These are phyloP conservation scores for Gastrolobium bilobum DNA, from an alignment of 306 rosid species.

Conservation along the genomic window DNA sequence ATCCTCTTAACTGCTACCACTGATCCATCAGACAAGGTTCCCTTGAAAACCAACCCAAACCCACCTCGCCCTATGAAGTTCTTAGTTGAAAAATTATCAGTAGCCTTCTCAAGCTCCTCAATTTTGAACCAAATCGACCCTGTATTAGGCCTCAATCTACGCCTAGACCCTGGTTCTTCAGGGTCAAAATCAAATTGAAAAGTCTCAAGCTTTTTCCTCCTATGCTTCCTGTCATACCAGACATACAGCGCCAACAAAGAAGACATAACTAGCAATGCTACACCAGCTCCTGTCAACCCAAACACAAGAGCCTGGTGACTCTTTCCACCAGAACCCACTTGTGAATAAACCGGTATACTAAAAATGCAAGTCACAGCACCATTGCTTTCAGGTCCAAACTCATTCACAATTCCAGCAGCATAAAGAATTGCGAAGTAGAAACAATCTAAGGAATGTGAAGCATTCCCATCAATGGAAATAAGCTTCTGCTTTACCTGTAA, in stretches of 20 bases:
- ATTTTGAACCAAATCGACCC: slow-evolving; percentile 93
- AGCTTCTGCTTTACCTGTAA: slow-evolving; percentile 49
- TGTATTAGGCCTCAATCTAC: slow-evolving; percentile 81
- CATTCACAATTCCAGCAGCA: slow-evolving; percentile 89
- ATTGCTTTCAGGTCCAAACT: slow-evolving; percentile 78
- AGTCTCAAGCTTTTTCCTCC: slow-evolving; percentile 47
- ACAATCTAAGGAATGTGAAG: slow-evolving; percentile 64
- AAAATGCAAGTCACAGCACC: slow-evolving; percentile 72
- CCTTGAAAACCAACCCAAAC: slow-evolving; percentile 88
- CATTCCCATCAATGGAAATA: slow-evolving; percentile 66
- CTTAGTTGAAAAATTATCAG: slow-evolving; percentile 74
- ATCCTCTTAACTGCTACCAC: slow-evolving; percentile 85
- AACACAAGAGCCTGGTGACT: slow-evolving; percentile 67
- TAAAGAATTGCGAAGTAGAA: slow-evolving; percentile 73
- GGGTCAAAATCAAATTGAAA: slow-evolving; percentile 60
- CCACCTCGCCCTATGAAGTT: slow-evolving; percentile 95
- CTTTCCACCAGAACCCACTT: slow-evolving; percentile 53
- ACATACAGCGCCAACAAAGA: slow-evolving; percentile 70
- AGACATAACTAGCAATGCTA: slow-evolving; percentile 67
- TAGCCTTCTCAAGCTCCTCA: slow-evolving; percentile 90
- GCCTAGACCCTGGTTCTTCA: slow-evolving; percentile 75
- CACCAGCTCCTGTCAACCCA: slow-evolving; percentile 82
- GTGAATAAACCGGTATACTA: slow-evolving; percentile 56
- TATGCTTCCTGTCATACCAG: slow-evolving; percentile 71
- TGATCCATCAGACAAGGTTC: slow-evolving; percentile 75